Conservation (phyloP, 352 stramenopile genomes). For the Pelagophyceae sp. region DNA sequence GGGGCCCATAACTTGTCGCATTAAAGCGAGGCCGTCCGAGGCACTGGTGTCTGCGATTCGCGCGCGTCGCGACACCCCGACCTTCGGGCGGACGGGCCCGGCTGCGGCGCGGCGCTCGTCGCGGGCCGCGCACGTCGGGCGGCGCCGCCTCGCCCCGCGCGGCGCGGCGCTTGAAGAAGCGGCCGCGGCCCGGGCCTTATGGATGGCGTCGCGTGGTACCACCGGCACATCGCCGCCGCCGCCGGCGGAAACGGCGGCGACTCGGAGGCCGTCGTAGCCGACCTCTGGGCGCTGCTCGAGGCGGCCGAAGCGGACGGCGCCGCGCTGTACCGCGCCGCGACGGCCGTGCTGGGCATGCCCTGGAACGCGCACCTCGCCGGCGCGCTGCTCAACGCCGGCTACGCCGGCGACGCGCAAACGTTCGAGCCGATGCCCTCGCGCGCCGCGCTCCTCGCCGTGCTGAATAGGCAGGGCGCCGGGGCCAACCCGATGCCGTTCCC, state of each 20-base stretch:
- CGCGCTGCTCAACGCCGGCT: not conserved
- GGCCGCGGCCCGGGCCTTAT: too few species aligned
- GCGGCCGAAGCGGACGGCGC: not conserved
- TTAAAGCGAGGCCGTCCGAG: too few species aligned
- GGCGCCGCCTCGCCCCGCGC: too few species aligned
- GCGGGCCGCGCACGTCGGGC: too few species aligned
- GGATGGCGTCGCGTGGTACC: not conserved
- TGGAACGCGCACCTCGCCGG: not conserved
- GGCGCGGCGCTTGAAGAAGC: too few species aligned
- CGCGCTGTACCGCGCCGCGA: not conserved
- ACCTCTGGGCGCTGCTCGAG: not conserved
- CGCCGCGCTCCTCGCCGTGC: not conserved
- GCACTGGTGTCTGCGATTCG: too few species aligned
- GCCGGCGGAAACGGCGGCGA: not conserved
- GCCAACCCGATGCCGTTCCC: conserved; percentile 16
- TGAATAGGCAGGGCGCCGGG: not conserved
- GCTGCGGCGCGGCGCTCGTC: too few species aligned
- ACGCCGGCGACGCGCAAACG: not conserved
- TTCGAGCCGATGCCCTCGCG: not conserved
- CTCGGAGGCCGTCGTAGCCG: not conserved
- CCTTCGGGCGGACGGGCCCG: too few species aligned
- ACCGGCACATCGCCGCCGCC: not conserved
- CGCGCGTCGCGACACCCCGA: too few species aligned
- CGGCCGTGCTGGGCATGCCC: not conserved
- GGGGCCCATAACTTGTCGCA: too few species aligned